Conservation (phyloP, 257 asterid genomes). For the Thymus quinquecostatus region DNA sequence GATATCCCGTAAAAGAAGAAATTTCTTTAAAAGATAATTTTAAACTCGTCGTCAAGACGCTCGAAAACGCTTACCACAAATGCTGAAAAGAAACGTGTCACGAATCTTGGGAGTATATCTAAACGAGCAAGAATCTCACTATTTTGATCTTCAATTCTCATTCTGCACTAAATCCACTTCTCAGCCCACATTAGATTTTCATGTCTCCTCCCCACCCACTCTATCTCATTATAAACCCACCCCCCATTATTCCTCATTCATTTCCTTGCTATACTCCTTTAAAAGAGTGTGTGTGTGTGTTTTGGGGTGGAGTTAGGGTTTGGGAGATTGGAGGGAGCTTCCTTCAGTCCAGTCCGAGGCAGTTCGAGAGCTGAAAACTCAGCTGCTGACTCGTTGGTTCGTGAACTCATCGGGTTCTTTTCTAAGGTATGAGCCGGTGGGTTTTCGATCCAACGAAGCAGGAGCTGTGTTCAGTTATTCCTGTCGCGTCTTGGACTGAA, state of each 20-base stretch:
- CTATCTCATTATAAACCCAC: constrained; percentile 21
- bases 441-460: constrained; percentile 75
- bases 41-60: too few relatives aligned
- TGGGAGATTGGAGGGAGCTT: constrained; percentile 61
- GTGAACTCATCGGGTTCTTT: constrained; percentile 41
- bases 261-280: not conserved
- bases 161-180: constrained; percentile 42
- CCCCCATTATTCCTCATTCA: not conserved
- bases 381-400: constrained; percentile 96
- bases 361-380: constrained; percentile 45
- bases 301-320: constrained; percentile 28
- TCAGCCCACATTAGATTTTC: constrained; percentile 45
- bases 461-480: constrained; percentile 72
- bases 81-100: too few relatives aligned
- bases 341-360: constrained; percentile 90
- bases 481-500: constrained; percentile 98
- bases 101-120: not conserved
- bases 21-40: too few relatives aligned
- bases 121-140: not conserved
- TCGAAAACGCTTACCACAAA: too few relatives aligned
- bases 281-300: not conserved
- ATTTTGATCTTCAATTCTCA: not conserved
- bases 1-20: too few relatives aligned
- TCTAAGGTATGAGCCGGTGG: not conserved
- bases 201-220: constrained; percentile 36